These are phyloP conservation scores for Blepharisma japonicum DNA, from an alignment of 73 alveolate species.

Conservation along the genomic window DNA sequence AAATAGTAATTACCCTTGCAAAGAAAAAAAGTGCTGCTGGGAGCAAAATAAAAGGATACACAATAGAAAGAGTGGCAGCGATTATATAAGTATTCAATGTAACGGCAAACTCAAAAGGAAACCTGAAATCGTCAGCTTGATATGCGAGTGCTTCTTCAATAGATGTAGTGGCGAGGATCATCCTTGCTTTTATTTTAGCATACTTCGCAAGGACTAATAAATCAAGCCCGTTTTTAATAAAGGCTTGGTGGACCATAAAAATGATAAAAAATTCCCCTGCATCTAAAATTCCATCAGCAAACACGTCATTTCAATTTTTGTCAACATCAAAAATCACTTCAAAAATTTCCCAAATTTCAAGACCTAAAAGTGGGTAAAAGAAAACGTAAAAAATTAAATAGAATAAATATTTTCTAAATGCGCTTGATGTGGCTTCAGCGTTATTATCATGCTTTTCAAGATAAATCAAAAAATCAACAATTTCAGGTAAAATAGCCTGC, in stretches of 20 bases:
- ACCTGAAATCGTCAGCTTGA: conserved; percentile 7
- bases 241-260: conserved; percentile 10
- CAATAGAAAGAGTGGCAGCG: neutral
- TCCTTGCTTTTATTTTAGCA: neutral
- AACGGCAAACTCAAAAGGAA: neutral
- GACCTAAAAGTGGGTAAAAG: conserved; percentile 12
- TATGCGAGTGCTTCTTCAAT: neutral
- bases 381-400: conserved; percentile 15
- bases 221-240: conserved; percentile 22
- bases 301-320: neutral
- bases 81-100: neutral
- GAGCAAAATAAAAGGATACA: neutral
- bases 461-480: conserved; percentile 1
- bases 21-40: conserved; percentile 1
- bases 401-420: neutral
- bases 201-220: conserved; percentile 11
- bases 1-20: neutral
- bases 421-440: conserved; percentile 1
- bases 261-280: conserved; percentile 11
- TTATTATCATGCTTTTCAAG: conserved; percentile 5
- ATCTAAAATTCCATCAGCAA: conserved; percentile 3
- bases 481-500: conserved; percentile 22
- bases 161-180: neutral
- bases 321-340: neutral
- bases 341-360: neutral